These are phyloP conservation scores for Sporothrix brunneoviolacea DNA, from an alignment of 2,329 filamentous ascomycete species.

Conservation along the genomic window DNA sequence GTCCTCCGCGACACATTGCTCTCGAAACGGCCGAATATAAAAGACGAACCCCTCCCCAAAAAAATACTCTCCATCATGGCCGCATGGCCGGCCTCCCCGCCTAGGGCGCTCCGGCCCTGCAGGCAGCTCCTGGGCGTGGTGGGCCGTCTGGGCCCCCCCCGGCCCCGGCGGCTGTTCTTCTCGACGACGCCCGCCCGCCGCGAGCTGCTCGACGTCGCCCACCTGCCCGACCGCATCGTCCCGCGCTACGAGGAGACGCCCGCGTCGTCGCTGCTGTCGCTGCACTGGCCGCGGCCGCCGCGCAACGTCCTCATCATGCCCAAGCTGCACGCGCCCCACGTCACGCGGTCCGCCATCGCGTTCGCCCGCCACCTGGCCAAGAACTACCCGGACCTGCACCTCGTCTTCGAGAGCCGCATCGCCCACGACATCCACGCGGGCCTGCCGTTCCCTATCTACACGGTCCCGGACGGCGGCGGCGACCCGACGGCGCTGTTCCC, in stretches of 20 bases:
- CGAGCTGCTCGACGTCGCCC: conserved; percentile 44
- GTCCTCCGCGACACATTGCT: neutral
- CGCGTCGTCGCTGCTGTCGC: conserved; percentile 46
- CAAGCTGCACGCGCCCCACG: conserved; percentile 49
- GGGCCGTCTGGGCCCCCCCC: neutral
- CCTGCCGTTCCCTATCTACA: conserved; percentile 69
- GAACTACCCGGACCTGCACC: conserved; percentile 72
- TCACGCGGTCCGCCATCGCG: conserved; percentile 44
- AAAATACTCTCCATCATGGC: neutral
- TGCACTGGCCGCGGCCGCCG: conserved; percentile 49
- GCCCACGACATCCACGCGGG: conserved; percentile 64
- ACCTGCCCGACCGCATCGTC: conserved; percentile 49
- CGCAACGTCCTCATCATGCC: conserved; percentile 53
- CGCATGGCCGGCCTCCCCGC: neutral
- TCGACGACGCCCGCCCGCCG: conserved; percentile 38
- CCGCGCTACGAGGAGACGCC: conserved; percentile 58
- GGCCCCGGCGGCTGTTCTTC: conserved; percentile 29
- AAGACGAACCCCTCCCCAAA: neutral
- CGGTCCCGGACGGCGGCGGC: conserved; percentile 37
- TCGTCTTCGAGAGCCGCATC: conserved; percentile 75
- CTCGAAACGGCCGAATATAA: neutral
- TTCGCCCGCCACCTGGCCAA: conserved; percentile 66
- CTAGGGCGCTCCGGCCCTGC: no score
- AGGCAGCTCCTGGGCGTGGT: neutral
- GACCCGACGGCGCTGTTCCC: conserved; percentile 50